phyloP scores from a whole-genome alignment of 306 rosid genomes.

The Inga leiocalycina region DNA sequence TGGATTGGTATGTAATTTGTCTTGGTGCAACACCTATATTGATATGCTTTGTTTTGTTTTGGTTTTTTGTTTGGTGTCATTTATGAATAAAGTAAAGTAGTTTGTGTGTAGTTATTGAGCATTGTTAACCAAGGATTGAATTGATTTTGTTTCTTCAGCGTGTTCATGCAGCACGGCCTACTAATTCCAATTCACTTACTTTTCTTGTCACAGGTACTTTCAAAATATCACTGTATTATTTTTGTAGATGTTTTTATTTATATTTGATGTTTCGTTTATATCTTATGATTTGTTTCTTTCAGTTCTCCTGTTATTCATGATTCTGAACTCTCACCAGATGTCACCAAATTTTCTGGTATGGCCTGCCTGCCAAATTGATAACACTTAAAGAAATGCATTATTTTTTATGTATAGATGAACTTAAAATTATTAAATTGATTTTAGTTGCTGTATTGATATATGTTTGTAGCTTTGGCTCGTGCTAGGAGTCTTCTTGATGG shows the following conservation, averaged over 20 bases:
- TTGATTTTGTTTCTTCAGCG: slow-evolving; percentile 35
- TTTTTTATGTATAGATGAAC: neutral
- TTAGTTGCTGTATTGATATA: neutral
- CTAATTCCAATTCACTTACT: slow-evolving; percentile 86
- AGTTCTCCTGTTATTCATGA: slow-evolving; percentile 91
- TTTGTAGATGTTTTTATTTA: slow-evolving; percentile 10
- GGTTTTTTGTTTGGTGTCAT: neutral
- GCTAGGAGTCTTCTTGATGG: slow-evolving; percentile 96
- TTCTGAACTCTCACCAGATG: slow-evolving; percentile 91
- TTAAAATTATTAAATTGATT: slow-evolving; percentile 24
- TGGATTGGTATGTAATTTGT: slow-evolving; percentile 49
- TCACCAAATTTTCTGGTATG: slow-evolving; percentile 91
- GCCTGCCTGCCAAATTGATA: slow-evolving; percentile 24
- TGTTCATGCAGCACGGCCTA: slow-evolving; percentile 75
- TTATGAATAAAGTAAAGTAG: neutral
- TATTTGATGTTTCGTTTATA: slow-evolving; percentile 2
- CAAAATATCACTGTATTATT: neutral
- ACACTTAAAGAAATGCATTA: neutral
- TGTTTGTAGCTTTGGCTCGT: slow-evolving; percentile 84
- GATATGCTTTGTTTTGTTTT: neutral
- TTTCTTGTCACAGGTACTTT: slow-evolving; percentile 89
- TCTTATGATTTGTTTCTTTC: slow-evolving; percentile 36
- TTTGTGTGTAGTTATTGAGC: neutral
- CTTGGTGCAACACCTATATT: neutral
- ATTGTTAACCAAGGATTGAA: neutral